Base-by-base conservation (phyloP, 2,329 filamentous ascomycete genomes). In the Neonectria ditissima region DNA sequence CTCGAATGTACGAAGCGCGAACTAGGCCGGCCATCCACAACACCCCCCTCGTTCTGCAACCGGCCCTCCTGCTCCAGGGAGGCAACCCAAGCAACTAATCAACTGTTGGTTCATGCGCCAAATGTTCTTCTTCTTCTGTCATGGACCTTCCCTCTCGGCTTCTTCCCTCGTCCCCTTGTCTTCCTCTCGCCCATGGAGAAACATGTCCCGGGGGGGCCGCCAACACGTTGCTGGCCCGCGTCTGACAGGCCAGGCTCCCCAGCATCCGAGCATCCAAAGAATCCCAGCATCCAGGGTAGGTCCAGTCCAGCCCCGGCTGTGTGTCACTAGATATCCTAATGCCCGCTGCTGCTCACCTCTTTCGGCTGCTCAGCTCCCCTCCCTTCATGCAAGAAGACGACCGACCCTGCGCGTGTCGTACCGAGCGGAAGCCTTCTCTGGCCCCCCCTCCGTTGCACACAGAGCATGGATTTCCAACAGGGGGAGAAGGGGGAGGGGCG, bases 221-320 rank as follows among this genome's bases (percentile, higher is more conserved):
- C 26, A 59, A 53, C 56, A 59, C 48, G 56, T 45, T 59, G 50
- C 50, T 37, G 50, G 32, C 30, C 50, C 41, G 56, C 39, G 30
- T 50, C 51, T 59, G 56, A 59, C 56, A 59, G 56, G 41, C 56
- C 56, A 43, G 56, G 48, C 48, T 53, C 56, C 56, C 56, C 43
- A 22, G 56, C 43, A 43, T 45, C 50, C 24, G 16, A 50, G 9
- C 26, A 26, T n/a, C 13, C 44, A 48, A 48, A 4, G 14, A 26
- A 37, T 37, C 14, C 34, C 34, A 37, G 4, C 43, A 13, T 45
- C 43, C 24, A 28, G 44, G 44, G 44, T 30, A 14, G 20, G n/a
- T n/a, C n/a, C n/a, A n/a, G 45, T 28, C 47, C 43, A 47, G 43
- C 50, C 32, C 32, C 8, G n/a, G 30, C 13, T 26, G 34, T 55